Conservation (phyloP, 352 stramenopile genomes). For the Phytophthora aleatoria region DNA sequence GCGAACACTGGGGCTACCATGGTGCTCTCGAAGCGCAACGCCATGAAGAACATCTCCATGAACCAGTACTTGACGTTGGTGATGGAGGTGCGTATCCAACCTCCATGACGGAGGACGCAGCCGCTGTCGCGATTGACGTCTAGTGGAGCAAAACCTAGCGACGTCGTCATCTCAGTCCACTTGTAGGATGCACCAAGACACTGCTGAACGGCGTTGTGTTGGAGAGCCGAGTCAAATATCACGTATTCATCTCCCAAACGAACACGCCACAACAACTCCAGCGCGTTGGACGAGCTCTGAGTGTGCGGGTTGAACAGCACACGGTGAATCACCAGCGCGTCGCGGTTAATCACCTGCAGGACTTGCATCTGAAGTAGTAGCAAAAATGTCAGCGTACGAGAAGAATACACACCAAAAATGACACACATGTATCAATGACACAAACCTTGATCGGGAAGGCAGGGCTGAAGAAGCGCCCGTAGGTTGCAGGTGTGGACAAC, state of each 20-base stretch:
- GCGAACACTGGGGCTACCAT: conserved; percentile 59
- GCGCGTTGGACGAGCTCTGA: conserved; percentile 51
- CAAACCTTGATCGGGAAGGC: conserved; percentile 39
- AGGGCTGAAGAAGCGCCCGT: conserved; percentile 47
- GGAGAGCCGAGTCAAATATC: conserved; percentile 57
- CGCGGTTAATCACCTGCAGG: conserved; percentile 57
- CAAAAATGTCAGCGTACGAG: not conserved
- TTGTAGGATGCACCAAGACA: conserved; percentile 54
- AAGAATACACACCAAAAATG: not conserved
- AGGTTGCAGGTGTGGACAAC: conserved; percentile 36
- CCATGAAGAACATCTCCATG: conserved; percentile 68
- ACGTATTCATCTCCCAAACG: conserved; percentile 53
- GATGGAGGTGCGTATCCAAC: conserved; percentile 47
- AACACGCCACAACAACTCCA: conserved; percentile 62
- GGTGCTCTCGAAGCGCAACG: conserved; percentile 58
- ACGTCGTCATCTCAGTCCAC: conserved; percentile 57
- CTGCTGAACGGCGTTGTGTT: conserved; percentile 58
- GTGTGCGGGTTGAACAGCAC: conserved; percentile 64
- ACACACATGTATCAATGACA: not conserved
- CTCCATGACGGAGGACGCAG: conserved; percentile 56
- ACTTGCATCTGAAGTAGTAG: conserved; percentile 38
- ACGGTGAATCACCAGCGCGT: conserved; percentile 59
- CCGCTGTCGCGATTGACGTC: conserved; percentile 21
- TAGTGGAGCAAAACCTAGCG: conserved; percentile 46
- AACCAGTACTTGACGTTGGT: conserved; percentile 58